A percentile compares a stretch with the other conserved stretches of the same genome.
These are phyloP conservation scores for Flaveria trinervia DNA, from an alignment of 129 eudicot species.

Conservation along the genomic window DNA sequence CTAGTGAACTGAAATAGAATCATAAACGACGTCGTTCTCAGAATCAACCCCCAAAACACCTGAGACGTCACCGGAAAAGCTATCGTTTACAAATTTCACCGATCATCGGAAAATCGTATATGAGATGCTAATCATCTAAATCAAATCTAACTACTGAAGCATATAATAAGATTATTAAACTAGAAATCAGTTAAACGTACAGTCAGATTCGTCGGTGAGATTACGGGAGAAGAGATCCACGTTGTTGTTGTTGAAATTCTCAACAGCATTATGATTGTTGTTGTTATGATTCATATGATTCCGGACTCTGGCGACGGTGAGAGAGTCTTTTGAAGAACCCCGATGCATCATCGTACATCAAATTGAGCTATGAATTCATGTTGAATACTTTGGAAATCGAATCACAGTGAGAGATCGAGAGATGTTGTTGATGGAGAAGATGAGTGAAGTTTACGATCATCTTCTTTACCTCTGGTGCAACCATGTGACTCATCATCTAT, in stretches of 20 bases:
- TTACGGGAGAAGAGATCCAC: conserved; percentile 77
- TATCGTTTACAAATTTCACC: conserved; percentile 8
- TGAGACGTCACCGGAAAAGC: background rate
- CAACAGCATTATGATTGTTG: conserved; percentile 24
- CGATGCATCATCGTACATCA: conserved; percentile 46
- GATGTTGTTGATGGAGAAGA: conserved; percentile 26
- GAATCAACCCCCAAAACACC: background rate
- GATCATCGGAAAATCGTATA: background rate
- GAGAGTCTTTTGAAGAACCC: conserved; percentile 46
- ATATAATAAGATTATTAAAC: background rate
- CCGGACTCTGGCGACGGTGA: conserved; percentile 34
- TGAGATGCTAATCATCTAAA: background rate
- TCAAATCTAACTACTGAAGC: background rate
- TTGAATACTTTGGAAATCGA: background rate
- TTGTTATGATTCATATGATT: conserved; percentile 21
- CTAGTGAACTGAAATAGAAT: background rate
- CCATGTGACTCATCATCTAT: conserved; percentile 21
- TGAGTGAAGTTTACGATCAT: conserved; percentile 13
- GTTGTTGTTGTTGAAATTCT: conserved; percentile 33
- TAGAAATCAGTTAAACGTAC: conserved; percentile 30
- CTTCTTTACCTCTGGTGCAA: conserved; percentile 6
- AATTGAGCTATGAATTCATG: background rate
- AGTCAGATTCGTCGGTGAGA: conserved; percentile 69
- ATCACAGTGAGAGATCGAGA: conserved; percentile 19
- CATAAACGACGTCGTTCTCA: conserved; percentile 24